Evolutionary conservation across 2,329 filamentous ascomycete species (phyloP).

Genomic region (Aspergillus sp.): DNA sequence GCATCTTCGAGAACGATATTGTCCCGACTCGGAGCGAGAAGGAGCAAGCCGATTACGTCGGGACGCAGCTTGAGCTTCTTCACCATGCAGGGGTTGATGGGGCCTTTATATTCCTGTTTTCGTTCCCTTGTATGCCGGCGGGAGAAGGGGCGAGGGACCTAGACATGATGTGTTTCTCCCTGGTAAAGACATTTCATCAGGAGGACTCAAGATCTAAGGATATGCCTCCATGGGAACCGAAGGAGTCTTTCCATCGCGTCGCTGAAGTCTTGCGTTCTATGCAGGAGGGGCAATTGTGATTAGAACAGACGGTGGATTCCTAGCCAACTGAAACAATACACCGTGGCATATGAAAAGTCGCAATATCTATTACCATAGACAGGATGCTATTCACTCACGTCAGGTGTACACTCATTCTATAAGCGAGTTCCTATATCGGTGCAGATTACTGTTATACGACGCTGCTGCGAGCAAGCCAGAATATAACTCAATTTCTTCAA

Average conservation of each 20-base stretch:
- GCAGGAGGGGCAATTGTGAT: background rate
- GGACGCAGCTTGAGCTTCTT: conserved; percentile 13
- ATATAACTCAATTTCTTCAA: too few relatives aligned
- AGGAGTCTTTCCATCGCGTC: conserved; percentile 13
- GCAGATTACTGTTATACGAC: too few relatives aligned
- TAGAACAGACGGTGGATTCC: too few relatives aligned
- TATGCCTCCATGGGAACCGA: conserved; percentile 15
- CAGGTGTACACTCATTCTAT: too few relatives aligned
- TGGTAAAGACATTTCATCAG: conserved; percentile 13
- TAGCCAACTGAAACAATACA: too few relatives aligned
- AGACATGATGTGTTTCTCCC: conserved; percentile 18
- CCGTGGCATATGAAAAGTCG: too few relatives aligned
- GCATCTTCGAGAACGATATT: conserved; percentile 12
- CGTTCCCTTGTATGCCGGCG: conserved; percentile 12
- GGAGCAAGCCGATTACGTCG: conserved; percentile 16
- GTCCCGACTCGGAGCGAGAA: conserved; percentile 15
- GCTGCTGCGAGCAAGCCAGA: too few relatives aligned
- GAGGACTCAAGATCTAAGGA: conserved; percentile 1
- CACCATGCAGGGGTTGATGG: conserved; percentile 6
- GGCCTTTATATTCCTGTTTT: conserved; percentile 15
- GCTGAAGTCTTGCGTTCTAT: background rate
- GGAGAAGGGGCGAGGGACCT: conserved; percentile 9
- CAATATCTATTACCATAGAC: too few relatives aligned
- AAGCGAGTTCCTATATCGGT: too few relatives aligned
- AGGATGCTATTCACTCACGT: too few relatives aligned